phyloP scores from a whole-genome alignment of 495 filamentous ascomycete genomes.

The Annulohypoxylon bovei region DNA sequence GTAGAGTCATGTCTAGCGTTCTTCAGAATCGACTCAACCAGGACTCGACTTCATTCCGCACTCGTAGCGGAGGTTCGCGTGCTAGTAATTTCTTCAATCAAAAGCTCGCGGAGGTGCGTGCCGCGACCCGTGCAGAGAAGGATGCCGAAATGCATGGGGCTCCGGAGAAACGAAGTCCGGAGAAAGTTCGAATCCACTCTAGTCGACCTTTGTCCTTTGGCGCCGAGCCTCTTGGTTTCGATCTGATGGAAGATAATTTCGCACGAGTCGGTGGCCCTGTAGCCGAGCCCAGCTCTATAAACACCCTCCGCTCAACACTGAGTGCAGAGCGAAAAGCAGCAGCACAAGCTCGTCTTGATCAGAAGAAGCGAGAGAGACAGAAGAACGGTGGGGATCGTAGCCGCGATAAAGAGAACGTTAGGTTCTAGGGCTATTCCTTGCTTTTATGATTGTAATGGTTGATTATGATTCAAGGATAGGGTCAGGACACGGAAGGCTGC shows the following conservation, averaged over 20 bases:
- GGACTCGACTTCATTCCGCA: background rate
- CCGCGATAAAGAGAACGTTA: slow-evolving; percentile 59
- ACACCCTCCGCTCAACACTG: slow-evolving; percentile 57
- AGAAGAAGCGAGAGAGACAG: slow-evolving; percentile 56
- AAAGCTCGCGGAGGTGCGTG: slow-evolving; percentile 17
- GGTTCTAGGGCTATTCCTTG: slow-evolving; percentile 29
- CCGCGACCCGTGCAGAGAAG: slow-evolving; percentile 5
- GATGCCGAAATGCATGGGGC: slow-evolving; percentile 26
- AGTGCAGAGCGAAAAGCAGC: slow-evolving; percentile 69
- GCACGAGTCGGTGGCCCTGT: slow-evolving; percentile 49
- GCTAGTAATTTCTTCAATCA: slow-evolving; percentile 12
- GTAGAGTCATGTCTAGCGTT: slow-evolving; percentile 34
- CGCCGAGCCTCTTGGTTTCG: slow-evolving; percentile 41
- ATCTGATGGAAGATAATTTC: slow-evolving; percentile 56
- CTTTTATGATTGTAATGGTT: background rate
- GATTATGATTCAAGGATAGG: background rate
- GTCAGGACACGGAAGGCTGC: background rate
- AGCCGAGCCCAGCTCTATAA: slow-evolving; percentile 43
- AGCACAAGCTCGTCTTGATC: slow-evolving; percentile 70
- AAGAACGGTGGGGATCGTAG: slow-evolving; percentile 32
- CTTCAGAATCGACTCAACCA: slow-evolving; percentile 37
- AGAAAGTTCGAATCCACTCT: slow-evolving; percentile 42
- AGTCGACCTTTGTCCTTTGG: slow-evolving; percentile 33
- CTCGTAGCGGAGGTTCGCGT: background rate
- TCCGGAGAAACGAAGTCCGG: slow-evolving; percentile 40